Evolutionary conservation across 352 stramenopile species (phyloP), one percentile per base, ranked within the genome.

Genomic region (Globisporangium abappressorium): DNA sequence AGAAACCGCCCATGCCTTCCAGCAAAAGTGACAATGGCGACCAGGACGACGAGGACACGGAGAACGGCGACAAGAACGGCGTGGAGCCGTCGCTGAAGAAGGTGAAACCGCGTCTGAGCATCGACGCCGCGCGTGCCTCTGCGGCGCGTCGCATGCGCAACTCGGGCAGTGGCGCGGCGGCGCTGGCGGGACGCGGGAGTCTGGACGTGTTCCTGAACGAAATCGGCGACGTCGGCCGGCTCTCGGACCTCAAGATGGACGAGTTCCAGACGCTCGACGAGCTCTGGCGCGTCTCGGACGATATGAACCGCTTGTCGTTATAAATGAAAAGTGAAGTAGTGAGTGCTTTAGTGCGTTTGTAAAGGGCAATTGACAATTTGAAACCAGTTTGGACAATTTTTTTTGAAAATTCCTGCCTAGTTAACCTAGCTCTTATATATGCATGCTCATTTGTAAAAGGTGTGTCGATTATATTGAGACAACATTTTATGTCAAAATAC

Each of bases 171-270:
- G 74, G 77, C 34, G 76, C 70, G 30, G 76, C 70, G 26, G 82
- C 77, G 58, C 70, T 90, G 28, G 74, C 81, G 24, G 81, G 81
- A 30, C 84, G 82, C 6, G 81, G 77, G 49, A 90, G 79, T 60
- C 69, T 93, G 22, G 82, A 93, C 38, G 82, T 90, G 56, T 94
- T 94, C 66, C 72, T 94, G 64, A 91, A 91, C 65, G 82, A 90
- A 69, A 91, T 90, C 65, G 84, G 84, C 15, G 86, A 94, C 62
- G 81, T 94, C 22, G 82, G 82, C 2, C 84, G 86, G 34, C 82
- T 94, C 57, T 94, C 86, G 41, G 86, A 94, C 73, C 80, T 94
- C 61, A 94, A 92, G 73, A 90, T 94, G 84, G 85, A 92, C 64
- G 86, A 92, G 60, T 92, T 94, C 66, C 84, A 92, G 70, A 89